phyloP scores from a whole-genome alignment of 164 flowering plant species.

The Umbellularia californica region DNA sequence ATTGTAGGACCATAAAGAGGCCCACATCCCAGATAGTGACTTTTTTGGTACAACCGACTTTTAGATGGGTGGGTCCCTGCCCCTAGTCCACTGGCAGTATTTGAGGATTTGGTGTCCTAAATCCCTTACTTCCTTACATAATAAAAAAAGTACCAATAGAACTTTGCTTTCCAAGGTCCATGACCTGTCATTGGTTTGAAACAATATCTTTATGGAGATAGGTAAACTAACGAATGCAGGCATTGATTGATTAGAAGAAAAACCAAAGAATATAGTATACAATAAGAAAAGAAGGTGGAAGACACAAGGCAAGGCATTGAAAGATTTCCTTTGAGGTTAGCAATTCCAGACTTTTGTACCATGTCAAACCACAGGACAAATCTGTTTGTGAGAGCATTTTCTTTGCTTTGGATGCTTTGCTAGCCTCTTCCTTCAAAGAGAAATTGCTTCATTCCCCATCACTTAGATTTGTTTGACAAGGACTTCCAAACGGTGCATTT shows the following conservation, averaged over 20 bases:
- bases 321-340: not conserved
- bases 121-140: not conserved
- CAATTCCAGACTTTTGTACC: not conserved
- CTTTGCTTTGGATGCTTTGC: not conserved
- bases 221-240: not conserved
- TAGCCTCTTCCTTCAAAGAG: not conserved
- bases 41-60: not conserved
- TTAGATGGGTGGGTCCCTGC: not conserved
- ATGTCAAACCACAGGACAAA: not conserved
- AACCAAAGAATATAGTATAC: no score
- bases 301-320: not conserved
- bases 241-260: not conserved
- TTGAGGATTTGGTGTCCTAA: not conserved
- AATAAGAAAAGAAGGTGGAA: not conserved
- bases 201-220: not conserved
- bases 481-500: no score
- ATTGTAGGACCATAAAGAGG: no score
- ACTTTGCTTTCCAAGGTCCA: not conserved
- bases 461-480: not conserved
- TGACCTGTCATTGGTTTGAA: not conserved
- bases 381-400: not conserved
- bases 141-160: not conserved
- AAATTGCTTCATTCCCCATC: not conserved
- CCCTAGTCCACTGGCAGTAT: not conserved
- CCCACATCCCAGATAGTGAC: not conserved